Evolutionary conservation across 768 basidiomycete genomes (phyloP).

Genomic region (Russula brevipes): DNA sequence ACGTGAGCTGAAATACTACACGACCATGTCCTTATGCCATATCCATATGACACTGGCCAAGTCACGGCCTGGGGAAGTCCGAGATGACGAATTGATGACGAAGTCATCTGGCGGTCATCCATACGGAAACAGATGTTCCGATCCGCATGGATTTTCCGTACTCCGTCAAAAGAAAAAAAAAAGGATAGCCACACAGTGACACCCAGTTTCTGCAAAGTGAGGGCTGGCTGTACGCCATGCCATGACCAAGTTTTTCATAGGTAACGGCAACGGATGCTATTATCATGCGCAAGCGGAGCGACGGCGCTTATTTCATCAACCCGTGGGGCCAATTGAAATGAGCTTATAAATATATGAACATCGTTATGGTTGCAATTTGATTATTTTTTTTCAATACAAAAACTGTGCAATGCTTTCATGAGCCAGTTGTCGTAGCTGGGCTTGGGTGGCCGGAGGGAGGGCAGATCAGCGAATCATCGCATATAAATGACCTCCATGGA

Average conservation of each 20-base stretch:
- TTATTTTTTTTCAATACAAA: background rate
- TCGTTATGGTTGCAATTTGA: background rate
- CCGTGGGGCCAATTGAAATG: background rate
- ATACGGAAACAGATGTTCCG: background rate
- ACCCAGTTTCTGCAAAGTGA: background rate
- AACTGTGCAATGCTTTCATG: too few species aligned
- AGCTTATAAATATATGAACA: constrained; percentile 9
- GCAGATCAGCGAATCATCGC: too few species aligned
- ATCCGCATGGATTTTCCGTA: background rate
- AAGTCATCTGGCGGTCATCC: background rate
- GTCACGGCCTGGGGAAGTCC: background rate
- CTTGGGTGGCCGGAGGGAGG: background rate
- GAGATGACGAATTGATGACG: constrained; percentile 11
- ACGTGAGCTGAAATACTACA: background rate
- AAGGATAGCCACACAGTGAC: too few species aligned
- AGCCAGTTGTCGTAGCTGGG: too few species aligned
- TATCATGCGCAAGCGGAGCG: background rate
- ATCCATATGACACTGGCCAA: background rate
- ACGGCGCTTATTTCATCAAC: background rate
- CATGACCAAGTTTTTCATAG: background rate
- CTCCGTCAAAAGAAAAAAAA: background rate
- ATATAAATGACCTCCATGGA: too few species aligned
- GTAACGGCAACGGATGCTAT: background rate
- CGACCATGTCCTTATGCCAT: background rate
- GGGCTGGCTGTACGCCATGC: background rate